Percentiles rank a stretch among this genome's conserved stretches.
phyloP scores from a whole-genome alignment of 768 basidiomycete species.

The Suillus ampliporus region DNA sequence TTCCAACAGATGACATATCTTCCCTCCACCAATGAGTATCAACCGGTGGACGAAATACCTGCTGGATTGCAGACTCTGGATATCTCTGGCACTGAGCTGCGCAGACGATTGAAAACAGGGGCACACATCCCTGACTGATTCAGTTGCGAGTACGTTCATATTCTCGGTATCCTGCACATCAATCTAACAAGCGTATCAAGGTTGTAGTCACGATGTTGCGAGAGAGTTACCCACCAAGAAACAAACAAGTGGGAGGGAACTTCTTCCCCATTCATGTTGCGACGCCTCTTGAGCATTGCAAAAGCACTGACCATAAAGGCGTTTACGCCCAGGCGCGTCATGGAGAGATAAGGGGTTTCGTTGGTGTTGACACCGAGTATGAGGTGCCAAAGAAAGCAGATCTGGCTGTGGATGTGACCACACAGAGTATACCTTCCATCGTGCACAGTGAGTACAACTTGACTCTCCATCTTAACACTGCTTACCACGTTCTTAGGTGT shows the following conservation, averaged over 20 bases:
- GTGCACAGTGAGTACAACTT: slow-evolving; percentile 79
- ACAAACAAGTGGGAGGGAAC: slow-evolving; percentile 91
- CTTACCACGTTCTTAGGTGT: slow-evolving; percentile 44
- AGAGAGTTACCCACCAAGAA: slow-evolving; percentile 94
- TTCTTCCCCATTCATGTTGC: slow-evolving; percentile 96
- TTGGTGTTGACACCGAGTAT: slow-evolving; percentile 86
- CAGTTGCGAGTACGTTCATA: slow-evolving; percentile 81
- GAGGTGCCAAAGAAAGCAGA: slow-evolving; percentile 84
- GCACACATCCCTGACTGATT: slow-evolving; percentile 99
- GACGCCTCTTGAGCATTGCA: slow-evolving; percentile 89
- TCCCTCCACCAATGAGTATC: slow-evolving; percentile 93
- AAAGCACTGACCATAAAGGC: slow-evolving; percentile 86
- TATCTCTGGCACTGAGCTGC: slow-evolving; percentile 97
- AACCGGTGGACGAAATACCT: slow-evolving; percentile 92
- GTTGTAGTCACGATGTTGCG: slow-evolving; percentile 92
- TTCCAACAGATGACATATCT: slow-evolving; percentile 97
- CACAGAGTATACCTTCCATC: slow-evolving; percentile 87
- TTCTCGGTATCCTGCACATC: background rate
- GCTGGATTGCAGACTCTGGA: slow-evolving; percentile 93
- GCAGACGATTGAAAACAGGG: slow-evolving; percentile 86
- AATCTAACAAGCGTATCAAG: slow-evolving; percentile 42
- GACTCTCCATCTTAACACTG: background rate
- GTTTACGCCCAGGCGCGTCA: slow-evolving; percentile 80
- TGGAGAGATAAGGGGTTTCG: slow-evolving; percentile 87
- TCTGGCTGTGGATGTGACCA: slow-evolving; percentile 78